A percentile compares a stretch with the other conserved stretches of the same genome.
These are phyloP conservation scores for Chalciporus sphaerocephalus DNA, from an alignment of 768 basidiomycete genomes.

Conservation along the genomic window DNA sequence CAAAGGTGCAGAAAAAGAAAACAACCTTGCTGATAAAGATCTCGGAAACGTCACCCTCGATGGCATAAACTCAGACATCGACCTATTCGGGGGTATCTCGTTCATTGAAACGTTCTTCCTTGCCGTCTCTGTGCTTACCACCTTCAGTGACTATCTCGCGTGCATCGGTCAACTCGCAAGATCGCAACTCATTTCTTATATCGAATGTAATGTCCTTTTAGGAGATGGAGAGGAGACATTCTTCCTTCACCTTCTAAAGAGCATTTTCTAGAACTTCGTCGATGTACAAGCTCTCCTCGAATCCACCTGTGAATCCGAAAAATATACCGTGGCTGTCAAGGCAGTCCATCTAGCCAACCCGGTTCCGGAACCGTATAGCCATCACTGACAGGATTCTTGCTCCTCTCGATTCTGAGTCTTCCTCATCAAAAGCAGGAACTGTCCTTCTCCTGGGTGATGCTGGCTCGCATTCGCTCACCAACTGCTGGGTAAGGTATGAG, in stretches of 20 bases:
- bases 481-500: constrained; percentile 59
- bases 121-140: constrained; percentile 31
- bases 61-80: neutral
- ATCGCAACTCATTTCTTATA: constrained; percentile 30
- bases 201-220: constrained; percentile 37
- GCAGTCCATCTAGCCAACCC: constrained; percentile 43
- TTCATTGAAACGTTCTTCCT: constrained; percentile 32
- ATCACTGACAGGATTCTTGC: constrained; percentile 39
- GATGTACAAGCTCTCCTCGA: constrained; percentile 33
- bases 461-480: constrained; percentile 52
- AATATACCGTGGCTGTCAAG: constrained; percentile 31
- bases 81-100: neutral
- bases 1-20: constrained; percentile 19
- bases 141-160: constrained; percentile 16
- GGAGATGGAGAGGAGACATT: constrained; percentile 32
- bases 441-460: constrained; percentile 42
- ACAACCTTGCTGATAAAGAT: constrained; percentile 35
- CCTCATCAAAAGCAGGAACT: constrained; percentile 6
- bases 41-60: constrained; percentile 42
- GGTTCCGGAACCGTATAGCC: constrained; percentile 45
- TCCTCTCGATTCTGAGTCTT: constrained; percentile 19
- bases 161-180: constrained; percentile 1
- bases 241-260: constrained; percentile 33
- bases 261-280: constrained; percentile 40
- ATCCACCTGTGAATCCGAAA: constrained; percentile 31